phyloP scores from a whole-genome alignment of 2,329 filamentous ascomycete species.

The Sporothrix euskadiensis region DNA sequence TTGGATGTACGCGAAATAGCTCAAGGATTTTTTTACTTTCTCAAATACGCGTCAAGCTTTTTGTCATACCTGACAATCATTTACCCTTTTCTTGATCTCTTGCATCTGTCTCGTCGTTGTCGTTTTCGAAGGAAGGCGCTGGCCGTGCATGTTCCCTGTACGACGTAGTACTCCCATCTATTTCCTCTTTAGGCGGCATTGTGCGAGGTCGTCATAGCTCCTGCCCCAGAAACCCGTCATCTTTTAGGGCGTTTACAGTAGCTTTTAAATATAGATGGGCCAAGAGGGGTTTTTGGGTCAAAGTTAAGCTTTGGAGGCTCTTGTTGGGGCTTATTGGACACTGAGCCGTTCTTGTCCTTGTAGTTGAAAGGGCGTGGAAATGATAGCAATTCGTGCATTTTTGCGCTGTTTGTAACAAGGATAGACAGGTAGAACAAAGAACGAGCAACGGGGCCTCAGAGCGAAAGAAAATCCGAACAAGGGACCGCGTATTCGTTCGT shows the following conservation, averaged over 20 bases:
- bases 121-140: neutral
- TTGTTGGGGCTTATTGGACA: neutral
- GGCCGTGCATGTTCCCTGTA: too few relatives aligned
- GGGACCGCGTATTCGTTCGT: neutral
- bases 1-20: neutral
- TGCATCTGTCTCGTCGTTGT: neutral
- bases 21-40: neutral
- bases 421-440: neutral
- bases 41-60: neutral
- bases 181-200: conserved; percentile 15
- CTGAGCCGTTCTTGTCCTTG: neutral
- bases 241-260: neutral
- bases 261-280: neutral
- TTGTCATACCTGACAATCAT: neutral
- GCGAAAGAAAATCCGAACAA: neutral
- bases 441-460: neutral
- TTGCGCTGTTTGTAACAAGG: neutral
- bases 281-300: neutral
- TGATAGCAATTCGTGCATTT: neutral
- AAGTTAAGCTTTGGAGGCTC: conserved; percentile 10
- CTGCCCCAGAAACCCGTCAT: neutral
- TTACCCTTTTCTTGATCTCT: neutral
- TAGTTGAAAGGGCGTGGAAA: neutral
- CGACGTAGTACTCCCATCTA: neutral
- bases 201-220: neutral